Conservation (phyloP, 345 rosid genomes). For the Camelina neglecta region DNA sequence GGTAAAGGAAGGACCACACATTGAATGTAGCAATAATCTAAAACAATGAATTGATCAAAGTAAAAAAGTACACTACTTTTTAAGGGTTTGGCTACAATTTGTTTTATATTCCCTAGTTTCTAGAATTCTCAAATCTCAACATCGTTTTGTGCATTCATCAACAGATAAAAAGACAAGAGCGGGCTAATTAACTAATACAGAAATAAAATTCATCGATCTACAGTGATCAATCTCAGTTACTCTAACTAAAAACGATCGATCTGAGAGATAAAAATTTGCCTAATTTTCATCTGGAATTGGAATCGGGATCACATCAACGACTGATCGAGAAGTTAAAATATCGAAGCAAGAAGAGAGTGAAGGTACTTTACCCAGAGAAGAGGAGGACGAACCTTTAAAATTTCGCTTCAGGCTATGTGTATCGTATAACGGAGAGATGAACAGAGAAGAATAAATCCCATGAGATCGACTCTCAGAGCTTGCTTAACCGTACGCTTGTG, state of each 20-base stretch:
- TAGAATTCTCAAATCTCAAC: not conserved
- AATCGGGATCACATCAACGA: not conserved
- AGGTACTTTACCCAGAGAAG: not conserved
- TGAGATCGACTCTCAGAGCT: too few relatives aligned
- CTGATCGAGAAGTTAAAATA: not conserved
- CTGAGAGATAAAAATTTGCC: not conserved
- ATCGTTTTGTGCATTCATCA: not conserved
- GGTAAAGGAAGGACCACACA: slow-evolving; percentile 16
- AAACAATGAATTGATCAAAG: not conserved
- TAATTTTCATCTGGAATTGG: too few relatives aligned
- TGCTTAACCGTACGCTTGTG: too few relatives aligned
- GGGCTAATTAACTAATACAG: not conserved
- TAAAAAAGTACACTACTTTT: not conserved
- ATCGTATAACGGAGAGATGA: slow-evolving; percentile 1
- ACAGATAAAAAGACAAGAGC: not conserved
- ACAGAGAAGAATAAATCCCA: not conserved
- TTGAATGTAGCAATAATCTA: not conserved
- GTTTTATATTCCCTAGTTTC: not conserved
- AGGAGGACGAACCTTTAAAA: slow-evolving; percentile 10
- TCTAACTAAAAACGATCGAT: not conserved
- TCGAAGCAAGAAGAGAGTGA: not conserved
- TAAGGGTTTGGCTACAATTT: not conserved
- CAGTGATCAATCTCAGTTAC: too few relatives aligned
- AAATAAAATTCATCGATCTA: too few relatives aligned
- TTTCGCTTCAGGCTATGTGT: not conserved